A percentile compares a stretch with the other conserved stretches of the same genome.
Conservation (phyloP, 306 rosid species). For the Aeschynomene evenia region DNA sequence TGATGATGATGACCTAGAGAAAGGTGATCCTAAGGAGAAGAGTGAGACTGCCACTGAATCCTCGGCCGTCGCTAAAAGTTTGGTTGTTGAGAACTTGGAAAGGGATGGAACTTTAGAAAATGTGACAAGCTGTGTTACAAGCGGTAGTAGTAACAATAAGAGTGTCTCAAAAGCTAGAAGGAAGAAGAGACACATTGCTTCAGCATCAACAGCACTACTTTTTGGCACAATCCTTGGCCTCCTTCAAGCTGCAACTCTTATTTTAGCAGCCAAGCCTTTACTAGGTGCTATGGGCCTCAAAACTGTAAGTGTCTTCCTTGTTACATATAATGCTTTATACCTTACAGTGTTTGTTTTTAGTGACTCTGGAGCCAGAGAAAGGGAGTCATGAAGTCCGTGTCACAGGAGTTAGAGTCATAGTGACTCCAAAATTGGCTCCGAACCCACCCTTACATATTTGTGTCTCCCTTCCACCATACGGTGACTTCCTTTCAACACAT, state of each 20-base stretch:
- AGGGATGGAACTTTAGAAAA: constrained; percentile 17
- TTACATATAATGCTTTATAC: not conserved
- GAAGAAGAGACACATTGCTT: constrained; percentile 64
- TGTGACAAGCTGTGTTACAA: constrained; percentile 6
- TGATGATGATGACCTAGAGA: constrained; percentile 46
- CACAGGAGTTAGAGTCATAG: no score
- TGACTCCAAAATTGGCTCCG: no score
- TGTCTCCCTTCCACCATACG: no score
- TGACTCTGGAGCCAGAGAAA: no score
- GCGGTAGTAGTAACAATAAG: constrained; percentile 11
- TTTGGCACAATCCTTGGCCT: constrained; percentile 82
- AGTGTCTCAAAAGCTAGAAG: constrained; percentile 37
- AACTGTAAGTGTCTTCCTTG: constrained; percentile 50
- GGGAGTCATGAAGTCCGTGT: no score
- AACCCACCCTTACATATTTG: no score
- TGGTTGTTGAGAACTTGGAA: constrained; percentile 20
- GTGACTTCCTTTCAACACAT: no score
- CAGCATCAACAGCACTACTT: constrained; percentile 93
- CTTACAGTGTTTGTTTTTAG: no score
- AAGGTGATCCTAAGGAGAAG: constrained; percentile 37
- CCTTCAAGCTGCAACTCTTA: constrained; percentile 68
- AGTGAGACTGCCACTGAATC: constrained; percentile 14
- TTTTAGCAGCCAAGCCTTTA: constrained; percentile 67
- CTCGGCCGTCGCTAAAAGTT: constrained; percentile 7
- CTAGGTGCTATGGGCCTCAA: constrained; percentile 83